These are phyloP conservation scores for Yamadazyma atmosphaerica DNA, from an alignment of 1,139 yeast species.

Conservation along the genomic window DNA sequence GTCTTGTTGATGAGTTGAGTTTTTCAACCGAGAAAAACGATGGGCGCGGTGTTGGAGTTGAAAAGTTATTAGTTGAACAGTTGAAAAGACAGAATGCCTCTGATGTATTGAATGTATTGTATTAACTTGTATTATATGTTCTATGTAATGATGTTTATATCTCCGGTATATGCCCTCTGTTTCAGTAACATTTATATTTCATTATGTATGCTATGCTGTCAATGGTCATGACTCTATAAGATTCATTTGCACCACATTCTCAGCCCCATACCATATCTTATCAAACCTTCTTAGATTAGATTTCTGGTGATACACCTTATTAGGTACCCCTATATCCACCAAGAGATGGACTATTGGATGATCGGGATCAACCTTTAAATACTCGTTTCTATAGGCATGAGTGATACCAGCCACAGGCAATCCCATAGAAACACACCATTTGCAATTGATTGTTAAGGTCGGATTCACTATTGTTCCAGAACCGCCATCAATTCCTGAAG, in stretches of 20 bases:
- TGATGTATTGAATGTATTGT: no score
- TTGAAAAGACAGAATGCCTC: no score
- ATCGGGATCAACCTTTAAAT: conserved; percentile 21
- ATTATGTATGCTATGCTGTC: no score
- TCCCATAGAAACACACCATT: conserved; percentile 69
- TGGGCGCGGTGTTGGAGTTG: no score
- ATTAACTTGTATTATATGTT: no score
- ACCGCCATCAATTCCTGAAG: conserved; percentile 84
- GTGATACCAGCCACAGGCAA: conserved; percentile 69
- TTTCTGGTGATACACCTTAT: conserved; percentile 40
- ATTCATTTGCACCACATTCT: conserved; percentile 23
- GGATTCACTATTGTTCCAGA: conserved; percentile 58
- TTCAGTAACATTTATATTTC: no score
- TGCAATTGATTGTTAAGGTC: conserved; percentile 33
- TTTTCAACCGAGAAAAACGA: no score
- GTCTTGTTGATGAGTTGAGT: no score
- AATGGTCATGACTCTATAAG: conserved; percentile 9
- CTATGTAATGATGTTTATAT: no score
- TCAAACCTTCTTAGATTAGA: conserved; percentile 46
- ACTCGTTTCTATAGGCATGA: conserved; percentile 57
- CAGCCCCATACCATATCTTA: conserved; percentile 44
- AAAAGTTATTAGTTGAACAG: no score
- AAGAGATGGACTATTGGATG: conserved; percentile 49
- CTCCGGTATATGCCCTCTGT: no score
- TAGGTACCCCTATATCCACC: conserved; percentile 77